Conservation (phyloP, 2,329 filamentous ascomycete species). For the Trichoderma lentiforme region DNA sequence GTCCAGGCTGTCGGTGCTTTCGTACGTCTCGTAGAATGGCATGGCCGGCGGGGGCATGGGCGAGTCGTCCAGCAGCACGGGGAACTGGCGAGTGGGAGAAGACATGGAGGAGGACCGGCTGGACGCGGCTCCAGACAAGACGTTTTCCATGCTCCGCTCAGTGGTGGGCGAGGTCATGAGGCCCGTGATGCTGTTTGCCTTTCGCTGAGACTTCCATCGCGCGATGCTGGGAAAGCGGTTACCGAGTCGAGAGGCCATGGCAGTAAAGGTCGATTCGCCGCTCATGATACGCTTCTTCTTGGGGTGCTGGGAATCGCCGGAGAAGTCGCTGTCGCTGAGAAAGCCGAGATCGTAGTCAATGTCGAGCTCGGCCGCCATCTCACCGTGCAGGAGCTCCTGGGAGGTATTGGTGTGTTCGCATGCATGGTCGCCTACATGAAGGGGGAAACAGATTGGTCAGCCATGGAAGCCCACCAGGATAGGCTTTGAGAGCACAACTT, state of each 20-base stretch:
- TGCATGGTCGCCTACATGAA: constrained; percentile 54
- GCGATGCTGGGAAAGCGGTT: constrained; percentile 55
- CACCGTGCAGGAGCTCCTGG: constrained; percentile 37
- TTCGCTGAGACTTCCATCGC: constrained; percentile 48
- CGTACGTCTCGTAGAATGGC: constrained; percentile 63
- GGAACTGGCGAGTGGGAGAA: constrained; percentile 48
- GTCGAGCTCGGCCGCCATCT: constrained; percentile 43
- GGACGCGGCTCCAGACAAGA: constrained; percentile 66
- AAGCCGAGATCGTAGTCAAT: constrained; percentile 66
- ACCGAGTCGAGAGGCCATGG: constrained; percentile 63
- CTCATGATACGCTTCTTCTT: constrained; percentile 53
- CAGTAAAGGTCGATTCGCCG: constrained; percentile 58
- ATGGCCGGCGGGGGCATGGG: constrained; percentile 60
- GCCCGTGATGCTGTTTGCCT: constrained; percentile 32
- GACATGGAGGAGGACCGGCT: constrained; percentile 79
- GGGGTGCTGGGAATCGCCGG: constrained; percentile 38
- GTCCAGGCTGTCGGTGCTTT: constrained; percentile 54
- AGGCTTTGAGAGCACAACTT: constrained; percentile 42
- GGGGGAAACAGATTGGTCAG: constrained; percentile 18
- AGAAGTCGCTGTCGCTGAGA: constrained; percentile 61
- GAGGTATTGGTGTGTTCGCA: constrained; percentile 54
- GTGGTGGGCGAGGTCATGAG: constrained; percentile 62
- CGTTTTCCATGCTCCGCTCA: constrained; percentile 77
- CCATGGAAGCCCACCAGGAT: background rate
- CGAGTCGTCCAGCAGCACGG: constrained; percentile 49